Evolutionary conservation across 257 asterid species (phyloP).

Genomic region (Rhazya stricta): DNA sequence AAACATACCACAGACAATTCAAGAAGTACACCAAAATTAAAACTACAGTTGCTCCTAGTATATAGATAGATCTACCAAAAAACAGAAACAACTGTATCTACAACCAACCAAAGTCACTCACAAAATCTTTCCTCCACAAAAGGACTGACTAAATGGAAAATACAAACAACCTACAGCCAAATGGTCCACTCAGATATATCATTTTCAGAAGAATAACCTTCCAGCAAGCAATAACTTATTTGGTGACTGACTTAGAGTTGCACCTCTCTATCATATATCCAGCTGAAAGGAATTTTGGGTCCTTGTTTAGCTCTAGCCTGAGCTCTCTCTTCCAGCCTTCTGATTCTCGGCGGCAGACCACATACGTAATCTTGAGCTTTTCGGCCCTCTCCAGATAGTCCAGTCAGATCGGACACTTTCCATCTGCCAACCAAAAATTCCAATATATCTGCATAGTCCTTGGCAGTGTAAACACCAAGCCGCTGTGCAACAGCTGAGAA

Average conservation of each 20-base stretch:
- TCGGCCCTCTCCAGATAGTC: constrained; percentile 55
- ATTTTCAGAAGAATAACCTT: constrained; percentile 1
- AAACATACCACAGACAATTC: constrained; percentile 9
- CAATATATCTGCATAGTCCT: constrained; percentile 69
- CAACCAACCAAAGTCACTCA: constrained; percentile 25
- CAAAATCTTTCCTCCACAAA: constrained; percentile 13
- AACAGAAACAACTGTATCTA: constrained; percentile 37
- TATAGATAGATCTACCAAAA: constrained; percentile 26
- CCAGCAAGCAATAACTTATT: constrained; percentile 10
- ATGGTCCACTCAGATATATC: constrained; percentile 17
- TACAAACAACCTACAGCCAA: constrained; percentile 7
- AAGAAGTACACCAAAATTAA: constrained; percentile 4
- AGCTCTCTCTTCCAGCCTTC: constrained; percentile 66
- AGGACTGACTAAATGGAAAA: constrained; percentile 13
- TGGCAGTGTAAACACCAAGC: constrained; percentile 64
- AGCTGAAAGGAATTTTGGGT: constrained; percentile 49
- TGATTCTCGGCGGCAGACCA: constrained; percentile 59
- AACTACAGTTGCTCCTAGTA: constrained; percentile 27
- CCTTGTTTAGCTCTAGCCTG: constrained; percentile 51
- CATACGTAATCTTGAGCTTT: constrained; percentile 73
- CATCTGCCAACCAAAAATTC: constrained; percentile 66
- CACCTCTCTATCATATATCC: constrained; percentile 67
- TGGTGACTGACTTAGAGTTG: constrained; percentile 36
- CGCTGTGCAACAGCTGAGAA: constrained; percentile 73
- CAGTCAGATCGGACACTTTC: constrained; percentile 54